Evolutionary conservation across 2,329 filamentous ascomycete genomes (phyloP), one percentile per base, ranked within the genome.

Genomic region (Fusarium sp.): DNA sequence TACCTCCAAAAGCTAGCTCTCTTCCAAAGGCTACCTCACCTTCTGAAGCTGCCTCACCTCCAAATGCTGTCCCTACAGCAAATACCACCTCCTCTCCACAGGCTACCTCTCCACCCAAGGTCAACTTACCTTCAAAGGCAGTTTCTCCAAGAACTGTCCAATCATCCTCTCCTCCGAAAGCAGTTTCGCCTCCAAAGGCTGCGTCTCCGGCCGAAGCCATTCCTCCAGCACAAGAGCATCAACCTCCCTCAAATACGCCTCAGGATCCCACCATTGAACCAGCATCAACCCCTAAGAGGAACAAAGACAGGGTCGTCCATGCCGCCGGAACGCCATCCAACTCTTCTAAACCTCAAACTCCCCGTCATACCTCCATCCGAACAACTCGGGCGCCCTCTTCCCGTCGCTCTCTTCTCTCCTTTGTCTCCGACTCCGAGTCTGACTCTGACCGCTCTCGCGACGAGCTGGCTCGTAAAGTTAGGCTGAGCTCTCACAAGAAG

Each of bases 391-490:
- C 67, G 6, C 73, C 79, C 1, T 78, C 76, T 3, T 76, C 77
- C 50, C 75, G 74, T 25, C 77, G 73, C 61, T 79, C 81, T 49
- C 76, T 84, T 55, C 76, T 83, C 46, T 83, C 83, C 23, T 79
- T 85, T 61, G 70, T 83, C 10, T 79, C 81, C 6, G 78, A 80
- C 68, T 76, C 76, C 20, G 81, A 83, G 57, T 81, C 81, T 23
- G 80, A 82, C 29, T 78, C 80, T 3, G 75, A 81, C 36, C 76
- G 82, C 34, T 79, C 81, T 16, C 77, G 79, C 11, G 76, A 82
- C 49, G 75, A 78, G 25, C 73, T 78, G 7, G 57, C 66, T n/a
- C 69, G 70, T 20, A 62, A 29, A 42, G 27, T 67, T 18, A 64
- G 67, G 46, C 72, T 61, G 33, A 62, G 54, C 42, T 70, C 65